A percentile compares a stretch with the other conserved stretches of the same genome.
phyloP scores from a whole-genome alignment of 352 stramenopile species.

The Phytophthora tubulina region DNA sequence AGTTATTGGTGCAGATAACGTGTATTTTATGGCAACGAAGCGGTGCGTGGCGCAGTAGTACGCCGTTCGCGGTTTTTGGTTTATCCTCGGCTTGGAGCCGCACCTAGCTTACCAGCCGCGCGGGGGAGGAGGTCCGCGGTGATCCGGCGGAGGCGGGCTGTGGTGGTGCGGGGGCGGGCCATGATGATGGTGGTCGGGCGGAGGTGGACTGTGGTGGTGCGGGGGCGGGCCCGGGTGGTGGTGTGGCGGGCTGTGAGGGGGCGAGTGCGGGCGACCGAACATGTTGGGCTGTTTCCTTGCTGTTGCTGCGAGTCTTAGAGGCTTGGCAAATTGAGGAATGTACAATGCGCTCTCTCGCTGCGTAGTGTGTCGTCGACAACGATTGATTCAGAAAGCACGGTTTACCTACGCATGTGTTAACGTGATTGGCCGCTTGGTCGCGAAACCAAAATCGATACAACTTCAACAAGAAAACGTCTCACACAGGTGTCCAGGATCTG shows the following conservation, averaged over 20 bases:
- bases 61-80: not conserved
- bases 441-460: not conserved
- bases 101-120: slow-evolving; percentile 24
- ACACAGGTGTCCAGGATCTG: slow-evolving; percentile 17
- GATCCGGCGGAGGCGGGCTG: slow-evolving; percentile 11
- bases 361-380: slow-evolving; percentile 3
- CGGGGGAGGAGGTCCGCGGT: slow-evolving; percentile 16
- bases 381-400: slow-evolving; percentile 14
- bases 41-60: not conserved
- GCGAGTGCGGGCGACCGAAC: slow-evolving; percentile 25
- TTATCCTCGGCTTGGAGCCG: not conserved
- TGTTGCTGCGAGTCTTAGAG: slow-evolving; percentile 11
- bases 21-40: not conserved
- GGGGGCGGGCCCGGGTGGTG: slow-evolving; percentile 22
- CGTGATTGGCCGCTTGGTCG: not conserved
- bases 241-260: slow-evolving; percentile 24
- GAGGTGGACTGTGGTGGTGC: slow-evolving; percentile 10
- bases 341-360: not conserved
- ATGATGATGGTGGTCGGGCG: slow-evolving; percentile 15
- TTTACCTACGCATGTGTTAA: not conserved
- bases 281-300: slow-evolving; percentile 17
- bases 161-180: slow-evolving; percentile 16
- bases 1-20: not conserved
- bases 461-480: slow-evolving; percentile 13
- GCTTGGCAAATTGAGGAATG: slow-evolving; percentile 30